Base-by-base conservation (phyloP, 139 green algal genomes). In the Closterium sp. region DNA sequence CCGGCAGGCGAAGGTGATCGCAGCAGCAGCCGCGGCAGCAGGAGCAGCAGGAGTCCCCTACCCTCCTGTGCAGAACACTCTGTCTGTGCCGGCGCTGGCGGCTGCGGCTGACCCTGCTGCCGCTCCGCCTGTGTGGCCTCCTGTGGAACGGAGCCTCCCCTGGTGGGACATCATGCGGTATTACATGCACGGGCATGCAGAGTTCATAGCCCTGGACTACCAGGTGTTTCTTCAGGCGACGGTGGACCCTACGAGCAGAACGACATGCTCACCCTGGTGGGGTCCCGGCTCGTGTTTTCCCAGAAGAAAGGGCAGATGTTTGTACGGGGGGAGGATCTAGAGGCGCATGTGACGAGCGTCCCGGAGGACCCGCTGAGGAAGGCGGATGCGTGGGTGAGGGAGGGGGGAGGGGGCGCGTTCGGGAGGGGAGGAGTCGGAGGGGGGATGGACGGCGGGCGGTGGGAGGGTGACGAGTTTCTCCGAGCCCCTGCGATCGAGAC, bases 81-180 rank as follows among this genome's bases (percentile, higher is more conserved):
- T 69, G 3, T 69, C 43, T 25, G 43, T 69, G 43, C 43, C 43
- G 21, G 43, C 43, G 21, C 43, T 69, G 21, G 43, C 43, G 8
- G 43, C 43, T 69, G 43, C 43, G 8, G 43, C 43, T 2, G 43
- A 69, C 9, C 43, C 43, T 69, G 43, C 43, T 69, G 43, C 43
- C 3, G 43, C 43, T 25, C 43, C 43, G 21, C 43, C 43, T 25
- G 43, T 69, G 9, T 69, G 43, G 43, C 43, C 43, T 1, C 43
- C 43, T 1, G 43, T 69, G 43, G 43, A 69, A 28, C 21, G 84
- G 8, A 93, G 76, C 43, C 55, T 94, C 33, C 91, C 91, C 6
- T 94, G 91, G 91, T 94, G 91, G 91, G 91, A 94, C 35, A 35
- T 90, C 10, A 92, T 94, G 87, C 36, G 91, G n/a, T 94, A 94